A percentile compares a stretch with the other conserved stretches of the same genome.
Evolutionary conservation across 1,284 basidiomycete genomes (phyloP).

Genomic region (Volvariella volvacea): DNA sequence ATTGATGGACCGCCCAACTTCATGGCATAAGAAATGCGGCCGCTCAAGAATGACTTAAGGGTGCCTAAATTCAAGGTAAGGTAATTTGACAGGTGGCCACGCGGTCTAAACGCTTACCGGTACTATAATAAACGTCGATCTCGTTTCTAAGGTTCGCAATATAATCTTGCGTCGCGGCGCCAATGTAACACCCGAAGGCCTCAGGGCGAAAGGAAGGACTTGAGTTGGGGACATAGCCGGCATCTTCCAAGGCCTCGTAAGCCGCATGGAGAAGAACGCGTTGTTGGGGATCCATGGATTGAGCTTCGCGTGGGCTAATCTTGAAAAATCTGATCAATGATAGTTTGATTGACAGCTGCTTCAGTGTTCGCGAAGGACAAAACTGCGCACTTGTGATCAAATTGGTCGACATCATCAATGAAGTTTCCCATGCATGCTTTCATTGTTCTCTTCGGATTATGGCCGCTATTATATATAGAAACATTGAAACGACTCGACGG

Average conservation of each 20-base stretch:
- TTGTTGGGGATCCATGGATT: slow-evolving; percentile 71
- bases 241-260: slow-evolving; percentile 61
- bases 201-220: slow-evolving; percentile 44
- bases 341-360: background rate
- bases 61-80: slow-evolving; percentile 39
- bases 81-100: background rate
- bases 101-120: slow-evolving; percentile 37
- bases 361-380: background rate
- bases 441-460: slow-evolving; percentile 31
- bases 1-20: slow-evolving; percentile 62
- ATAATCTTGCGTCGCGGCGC: slow-evolving; percentile 65
- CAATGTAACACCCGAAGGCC: slow-evolving; percentile 58
- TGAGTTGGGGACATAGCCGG: slow-evolving; percentile 59
- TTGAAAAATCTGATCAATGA: slow-evolving; percentile 47
- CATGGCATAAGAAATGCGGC: slow-evolving; percentile 64
- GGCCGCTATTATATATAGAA: slow-evolving; percentile 27
- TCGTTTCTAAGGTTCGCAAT: slow-evolving; percentile 53
- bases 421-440: slow-evolving; percentile 59
- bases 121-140: slow-evolving; percentile 65
- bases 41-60: slow-evolving; percentile 59
- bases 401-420: slow-evolving; percentile 45
- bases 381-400: slow-evolving; percentile 44
- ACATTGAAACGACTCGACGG: slow-evolving; percentile 51
- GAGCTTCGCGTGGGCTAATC: slow-evolving; percentile 65
- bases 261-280: slow-evolving; percentile 58